Evolutionary conservation across 2,329 filamentous ascomycete species (phyloP).

Genomic region (Talaromyces sp.): DNA sequence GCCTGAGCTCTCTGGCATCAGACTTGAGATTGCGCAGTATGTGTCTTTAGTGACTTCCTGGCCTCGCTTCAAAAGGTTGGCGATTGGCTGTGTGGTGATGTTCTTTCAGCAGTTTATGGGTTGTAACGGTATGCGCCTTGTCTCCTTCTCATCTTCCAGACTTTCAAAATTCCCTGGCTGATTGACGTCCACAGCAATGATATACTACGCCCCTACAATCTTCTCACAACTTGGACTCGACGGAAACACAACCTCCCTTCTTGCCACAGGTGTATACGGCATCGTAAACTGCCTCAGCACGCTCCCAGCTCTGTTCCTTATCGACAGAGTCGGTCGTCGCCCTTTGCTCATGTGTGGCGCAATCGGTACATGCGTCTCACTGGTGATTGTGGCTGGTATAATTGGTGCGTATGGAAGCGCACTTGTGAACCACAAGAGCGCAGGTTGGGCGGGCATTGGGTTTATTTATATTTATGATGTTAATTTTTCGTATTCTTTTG

Average conservation of each 20-base stretch:
- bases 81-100: constrained; percentile 40
- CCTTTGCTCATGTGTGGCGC: constrained; percentile 37
- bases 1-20: constrained; percentile 28
- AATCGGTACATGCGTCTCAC: constrained; percentile 34
- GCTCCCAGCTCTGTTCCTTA: constrained; percentile 34
- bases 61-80: constrained; percentile 36
- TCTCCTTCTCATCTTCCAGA: not conserved
- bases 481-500: constrained; percentile 39
- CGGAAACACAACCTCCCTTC: constrained; percentile 35
- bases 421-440: constrained; percentile 28
- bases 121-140: constrained; percentile 38
- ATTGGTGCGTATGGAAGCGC: constrained; percentile 32
- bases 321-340: constrained; percentile 35
- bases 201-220: constrained; percentile 50
- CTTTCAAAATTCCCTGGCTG: not conserved
- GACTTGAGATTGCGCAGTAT: constrained; percentile 35
- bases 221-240: constrained; percentile 45
- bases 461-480: constrained; percentile 40
- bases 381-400: constrained; percentile 37
- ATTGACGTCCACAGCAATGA: constrained; percentile 33
- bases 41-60: constrained; percentile 34
- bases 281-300: constrained; percentile 39
- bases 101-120: constrained; percentile 50
- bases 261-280: constrained; percentile 38
- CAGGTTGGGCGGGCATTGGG: constrained; percentile 37